These are phyloP conservation scores for Musa beccarii DNA, from an alignment of 176 grass and related monocot genomes.

Conservation along the genomic window DNA sequence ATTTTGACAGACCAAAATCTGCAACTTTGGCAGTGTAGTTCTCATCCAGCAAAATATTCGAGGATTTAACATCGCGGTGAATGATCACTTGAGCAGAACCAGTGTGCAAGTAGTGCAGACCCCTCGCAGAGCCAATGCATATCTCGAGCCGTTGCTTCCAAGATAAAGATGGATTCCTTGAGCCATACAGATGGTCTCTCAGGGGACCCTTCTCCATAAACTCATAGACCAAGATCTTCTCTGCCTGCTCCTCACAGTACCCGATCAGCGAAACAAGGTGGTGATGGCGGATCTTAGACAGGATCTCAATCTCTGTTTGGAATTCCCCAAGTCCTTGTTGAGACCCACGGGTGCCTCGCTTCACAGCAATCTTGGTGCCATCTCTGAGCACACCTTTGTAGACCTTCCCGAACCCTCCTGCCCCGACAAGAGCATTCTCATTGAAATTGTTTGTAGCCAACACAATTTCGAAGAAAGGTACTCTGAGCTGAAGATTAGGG, in stretches of 20 bases:
- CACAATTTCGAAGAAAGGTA: constrained; percentile 37
- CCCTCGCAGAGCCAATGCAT: constrained; percentile 45
- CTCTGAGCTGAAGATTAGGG: constrained; percentile 5
- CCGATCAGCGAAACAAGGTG: constrained; percentile 68
- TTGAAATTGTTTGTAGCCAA: constrained; percentile 43
- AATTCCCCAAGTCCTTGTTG: constrained; percentile 54
- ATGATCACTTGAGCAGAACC: constrained; percentile 37
- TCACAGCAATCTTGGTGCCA: constrained; percentile 51
- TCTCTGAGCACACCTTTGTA: constrained; percentile 43
- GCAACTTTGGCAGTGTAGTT: constrained; percentile 45
- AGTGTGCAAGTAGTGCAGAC: constrained; percentile 51
- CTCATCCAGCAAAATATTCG: constrained; percentile 41
- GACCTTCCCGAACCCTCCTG: constrained; percentile 69
- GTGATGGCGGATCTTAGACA: constrained; percentile 58
- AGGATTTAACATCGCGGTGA: constrained; percentile 34
- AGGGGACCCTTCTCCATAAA: constrained; percentile 71
- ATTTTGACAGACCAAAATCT: constrained; percentile 62
- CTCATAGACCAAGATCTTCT: constrained; percentile 83
- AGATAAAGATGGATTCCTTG: constrained; percentile 22
- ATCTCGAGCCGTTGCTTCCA: constrained; percentile 64
- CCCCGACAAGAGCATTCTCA: constrained; percentile 40
- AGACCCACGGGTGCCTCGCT: constrained; percentile 33
- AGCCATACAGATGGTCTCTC: constrained; percentile 50
- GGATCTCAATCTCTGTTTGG: constrained; percentile 66
- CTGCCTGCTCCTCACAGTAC: constrained; percentile 55